These are phyloP conservation scores for Globisporangium abappressorium DNA, from an alignment of 352 stramenopile genomes.

Conservation along the genomic window DNA sequence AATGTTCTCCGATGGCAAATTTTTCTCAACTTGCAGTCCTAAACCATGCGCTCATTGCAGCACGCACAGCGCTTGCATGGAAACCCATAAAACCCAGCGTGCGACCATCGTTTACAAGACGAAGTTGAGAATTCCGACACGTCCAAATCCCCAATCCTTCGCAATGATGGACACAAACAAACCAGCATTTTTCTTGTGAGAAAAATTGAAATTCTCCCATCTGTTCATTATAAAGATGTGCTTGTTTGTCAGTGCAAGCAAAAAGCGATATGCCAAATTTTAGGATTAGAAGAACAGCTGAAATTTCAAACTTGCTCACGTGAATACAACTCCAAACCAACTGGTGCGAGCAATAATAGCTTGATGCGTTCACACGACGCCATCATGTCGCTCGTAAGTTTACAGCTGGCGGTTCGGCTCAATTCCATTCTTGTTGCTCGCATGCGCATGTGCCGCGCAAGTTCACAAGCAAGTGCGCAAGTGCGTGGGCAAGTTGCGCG, in stretches of 20 bases:
- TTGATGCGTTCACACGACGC: not conserved
- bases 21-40: constrained; percentile 3
- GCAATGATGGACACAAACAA: not conserved
- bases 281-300: not conserved
- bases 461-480: not conserved
- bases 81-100: not conserved
- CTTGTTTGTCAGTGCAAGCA: not conserved
- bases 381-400: not conserved
- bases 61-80: not conserved
- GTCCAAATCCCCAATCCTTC: not conserved
- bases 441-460: not conserved
- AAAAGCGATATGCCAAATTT: not conserved
- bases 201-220: not conserved
- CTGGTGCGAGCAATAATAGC: not conserved
- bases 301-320: not conserved
- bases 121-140: not conserved
- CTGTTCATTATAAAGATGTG: not conserved
- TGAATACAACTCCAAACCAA: not conserved
- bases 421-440: not conserved
- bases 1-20: not conserved
- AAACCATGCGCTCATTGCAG: not conserved
- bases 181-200: not conserved
- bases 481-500: not conserved
- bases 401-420: not conserved
- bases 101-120: not conserved